Percentiles rank a stretch among this genome's conserved stretches.
Evolutionary conservation across 352 stramenopile genomes (phyloP).

Genomic region (Globisporangium iwayamae): DNA sequence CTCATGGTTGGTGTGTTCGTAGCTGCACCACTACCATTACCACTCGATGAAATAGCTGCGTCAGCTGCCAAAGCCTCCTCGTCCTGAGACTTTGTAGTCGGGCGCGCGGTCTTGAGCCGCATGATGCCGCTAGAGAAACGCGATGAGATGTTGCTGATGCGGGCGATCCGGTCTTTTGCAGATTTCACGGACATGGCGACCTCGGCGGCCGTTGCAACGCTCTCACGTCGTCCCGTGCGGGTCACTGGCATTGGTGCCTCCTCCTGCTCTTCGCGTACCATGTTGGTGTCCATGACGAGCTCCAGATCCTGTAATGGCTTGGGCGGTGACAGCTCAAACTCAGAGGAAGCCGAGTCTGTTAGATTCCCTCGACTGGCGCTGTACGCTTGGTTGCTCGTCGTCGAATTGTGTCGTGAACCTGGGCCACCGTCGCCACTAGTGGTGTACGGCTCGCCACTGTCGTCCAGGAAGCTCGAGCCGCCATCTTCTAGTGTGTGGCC

Average conservation of each 20-base stretch:
- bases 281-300: constrained; percentile 21
- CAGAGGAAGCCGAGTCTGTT: constrained; percentile 24
- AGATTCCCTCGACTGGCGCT: constrained; percentile 35
- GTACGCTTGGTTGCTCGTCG: constrained; percentile 6
- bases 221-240: constrained; percentile 12
- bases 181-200: constrained; percentile 59
- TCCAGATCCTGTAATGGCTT: constrained; percentile 18
- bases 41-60: background rate
- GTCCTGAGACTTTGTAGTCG: constrained; percentile 16
- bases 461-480: constrained; percentile 19
- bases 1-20: constrained; percentile 14
- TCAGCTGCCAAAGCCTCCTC: constrained; percentile 13
- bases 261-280: constrained; percentile 19
- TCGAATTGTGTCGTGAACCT: constrained; percentile 7
- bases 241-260: constrained; percentile 8
- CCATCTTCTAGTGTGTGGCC: constrained; percentile 3
- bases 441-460: constrained; percentile 10
- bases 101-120: constrained; percentile 29
- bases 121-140: constrained; percentile 69
- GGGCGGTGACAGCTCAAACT: constrained; percentile 11
- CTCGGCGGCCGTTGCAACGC: constrained; percentile 21
- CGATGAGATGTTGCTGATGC: constrained; percentile 70
- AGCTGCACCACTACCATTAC: background rate
- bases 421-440: background rate
- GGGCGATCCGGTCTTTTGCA: constrained; percentile 45